Percentiles rank a stretch among this genome's conserved stretches.
Evolutionary conservation across 495 filamentous ascomycete species (phyloP).

Genomic region (Hypoxylon crocopeplum): DNA sequence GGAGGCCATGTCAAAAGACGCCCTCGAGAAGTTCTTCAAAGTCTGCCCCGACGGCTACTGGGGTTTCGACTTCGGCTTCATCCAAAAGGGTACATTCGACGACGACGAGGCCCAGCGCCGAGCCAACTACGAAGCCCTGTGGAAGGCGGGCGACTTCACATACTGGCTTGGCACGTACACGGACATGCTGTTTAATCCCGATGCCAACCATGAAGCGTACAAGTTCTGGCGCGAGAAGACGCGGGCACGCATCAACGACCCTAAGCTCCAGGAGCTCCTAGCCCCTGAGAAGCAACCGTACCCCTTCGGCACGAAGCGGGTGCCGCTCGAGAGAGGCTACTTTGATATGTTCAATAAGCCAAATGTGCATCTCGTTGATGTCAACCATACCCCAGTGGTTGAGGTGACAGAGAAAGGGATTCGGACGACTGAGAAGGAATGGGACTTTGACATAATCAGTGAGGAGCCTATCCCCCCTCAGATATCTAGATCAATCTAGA

Average conservation of each 20-base stretch:
- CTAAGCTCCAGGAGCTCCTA: slow-evolving; percentile 57
- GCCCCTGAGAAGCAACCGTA: slow-evolving; percentile 61
- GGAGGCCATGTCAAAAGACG: slow-evolving; percentile 50
- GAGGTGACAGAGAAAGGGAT: slow-evolving; percentile 56
- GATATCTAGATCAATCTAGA: too few species aligned
- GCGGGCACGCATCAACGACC: slow-evolving; percentile 58
- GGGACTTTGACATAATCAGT: slow-evolving; percentile 57
- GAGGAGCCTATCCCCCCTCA: slow-evolving; percentile 45
- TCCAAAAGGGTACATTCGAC: slow-evolving; percentile 51
- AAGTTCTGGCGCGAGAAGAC: slow-evolving; percentile 65
- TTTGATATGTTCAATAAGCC: slow-evolving; percentile 64
- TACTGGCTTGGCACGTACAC: slow-evolving; percentile 59
- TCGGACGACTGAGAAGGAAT: slow-evolving; percentile 42
- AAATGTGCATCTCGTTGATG: slow-evolving; percentile 62
- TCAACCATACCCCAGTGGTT: slow-evolving; percentile 55
- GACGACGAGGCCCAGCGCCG: slow-evolving; percentile 54
- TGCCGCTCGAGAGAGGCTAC: slow-evolving; percentile 61
- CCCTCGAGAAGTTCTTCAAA: slow-evolving; percentile 55
- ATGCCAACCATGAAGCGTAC: slow-evolving; percentile 58
- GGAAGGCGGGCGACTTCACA: slow-evolving; percentile 56
- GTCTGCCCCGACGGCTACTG: slow-evolving; percentile 45
- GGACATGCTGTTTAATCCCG: slow-evolving; percentile 52
- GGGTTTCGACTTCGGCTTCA: slow-evolving; percentile 53
- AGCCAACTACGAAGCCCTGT: slow-evolving; percentile 54
- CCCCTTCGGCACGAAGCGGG: slow-evolving; percentile 61